Evolutionary conservation across 2,329 filamentous ascomycete genomes (phyloP).

Genomic region (Paraphaeosphaeria sporulosa): DNA sequence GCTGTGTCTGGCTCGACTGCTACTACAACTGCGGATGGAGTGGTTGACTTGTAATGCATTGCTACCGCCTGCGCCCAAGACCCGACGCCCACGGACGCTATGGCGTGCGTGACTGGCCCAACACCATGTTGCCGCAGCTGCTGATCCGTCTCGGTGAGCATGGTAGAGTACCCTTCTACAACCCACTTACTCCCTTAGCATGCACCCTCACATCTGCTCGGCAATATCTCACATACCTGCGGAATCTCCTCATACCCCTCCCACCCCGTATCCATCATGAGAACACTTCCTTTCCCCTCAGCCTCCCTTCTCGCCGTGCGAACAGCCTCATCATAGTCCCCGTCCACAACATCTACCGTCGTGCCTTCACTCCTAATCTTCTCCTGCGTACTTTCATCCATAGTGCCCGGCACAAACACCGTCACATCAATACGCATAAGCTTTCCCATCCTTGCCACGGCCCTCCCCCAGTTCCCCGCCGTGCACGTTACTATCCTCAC

Average conservation of each 20-base stretch:
- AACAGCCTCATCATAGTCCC: conserved; percentile 71
- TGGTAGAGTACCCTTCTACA: conserved; percentile 78
- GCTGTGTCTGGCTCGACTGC: conserved; percentile 75
- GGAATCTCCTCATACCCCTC: conserved; percentile 72
- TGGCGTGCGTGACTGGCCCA: conserved; percentile 56
- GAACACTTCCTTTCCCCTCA: conserved; percentile 53
- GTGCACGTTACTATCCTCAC: conserved; percentile 69
- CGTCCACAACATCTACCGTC: conserved; percentile 61
- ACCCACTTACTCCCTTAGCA: conserved; percentile 69
- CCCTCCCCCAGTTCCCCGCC: conserved; percentile 80
- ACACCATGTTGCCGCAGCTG: conserved; percentile 59
- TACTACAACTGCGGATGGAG: conserved; percentile 57
- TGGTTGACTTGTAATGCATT: conserved; percentile 65
- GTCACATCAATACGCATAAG: conserved; percentile 63
- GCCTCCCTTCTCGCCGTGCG: conserved; percentile 56
- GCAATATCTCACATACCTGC: conserved; percentile 44
- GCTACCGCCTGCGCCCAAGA: conserved; percentile 75
- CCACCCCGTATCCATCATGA: conserved; percentile 75
- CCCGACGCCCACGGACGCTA: conserved; percentile 76
- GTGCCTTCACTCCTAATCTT: conserved; percentile 71
- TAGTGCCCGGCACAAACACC: conserved; percentile 69
- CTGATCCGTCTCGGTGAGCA: conserved; percentile 72
- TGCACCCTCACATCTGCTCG: not conserved
- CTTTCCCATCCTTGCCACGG: conserved; percentile 72
- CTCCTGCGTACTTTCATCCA: conserved; percentile 62